Evolutionary conservation across 441 rosid species (phyloP).

Genomic region (Syzygium syzygioides): DNA sequence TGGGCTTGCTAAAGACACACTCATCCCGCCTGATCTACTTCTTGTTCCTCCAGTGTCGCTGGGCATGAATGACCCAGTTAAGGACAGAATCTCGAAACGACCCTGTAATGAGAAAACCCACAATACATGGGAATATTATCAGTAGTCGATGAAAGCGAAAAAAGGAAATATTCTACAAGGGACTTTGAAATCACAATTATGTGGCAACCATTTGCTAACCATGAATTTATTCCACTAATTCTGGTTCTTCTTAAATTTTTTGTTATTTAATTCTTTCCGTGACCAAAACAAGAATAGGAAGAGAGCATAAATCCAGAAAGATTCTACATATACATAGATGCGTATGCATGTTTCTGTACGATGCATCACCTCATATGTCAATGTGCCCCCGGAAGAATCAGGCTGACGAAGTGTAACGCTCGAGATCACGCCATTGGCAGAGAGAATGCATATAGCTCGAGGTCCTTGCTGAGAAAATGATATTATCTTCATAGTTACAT

Average conservation of each 20-base stretch:
- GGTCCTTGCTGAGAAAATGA: constrained; percentile 20
- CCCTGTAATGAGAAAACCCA: not conserved
- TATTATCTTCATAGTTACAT: constrained; percentile 15
- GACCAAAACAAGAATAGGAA: not conserved
- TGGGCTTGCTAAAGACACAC: constrained; percentile 15
- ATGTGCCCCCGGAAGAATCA: constrained; percentile 16
- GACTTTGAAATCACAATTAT: not conserved
- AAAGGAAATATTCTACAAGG: not conserved
- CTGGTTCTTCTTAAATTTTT: not conserved
- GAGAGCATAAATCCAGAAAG: not conserved
- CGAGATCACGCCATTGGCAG: constrained; percentile 10
- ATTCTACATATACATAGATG: not conserved
- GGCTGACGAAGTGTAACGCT: constrained; percentile 15
- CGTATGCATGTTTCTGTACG: not conserved
- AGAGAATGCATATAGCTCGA: constrained; percentile 15
- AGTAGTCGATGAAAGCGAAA: not conserved
- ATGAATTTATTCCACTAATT: not conserved
- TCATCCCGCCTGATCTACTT: constrained; percentile 18
- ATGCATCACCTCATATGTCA: constrained; percentile 10
- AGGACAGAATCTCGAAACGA: constrained; percentile 17
- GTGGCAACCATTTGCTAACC: not conserved
- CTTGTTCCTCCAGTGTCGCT: constrained; percentile 17
- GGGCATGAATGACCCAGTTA: constrained; percentile 17
- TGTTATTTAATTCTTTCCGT: not conserved
- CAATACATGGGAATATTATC: not conserved